Evolutionary conservation across 1,284 basidiomycete species (phyloP).

Genomic region (Cystobasidium pallidum): DNA sequence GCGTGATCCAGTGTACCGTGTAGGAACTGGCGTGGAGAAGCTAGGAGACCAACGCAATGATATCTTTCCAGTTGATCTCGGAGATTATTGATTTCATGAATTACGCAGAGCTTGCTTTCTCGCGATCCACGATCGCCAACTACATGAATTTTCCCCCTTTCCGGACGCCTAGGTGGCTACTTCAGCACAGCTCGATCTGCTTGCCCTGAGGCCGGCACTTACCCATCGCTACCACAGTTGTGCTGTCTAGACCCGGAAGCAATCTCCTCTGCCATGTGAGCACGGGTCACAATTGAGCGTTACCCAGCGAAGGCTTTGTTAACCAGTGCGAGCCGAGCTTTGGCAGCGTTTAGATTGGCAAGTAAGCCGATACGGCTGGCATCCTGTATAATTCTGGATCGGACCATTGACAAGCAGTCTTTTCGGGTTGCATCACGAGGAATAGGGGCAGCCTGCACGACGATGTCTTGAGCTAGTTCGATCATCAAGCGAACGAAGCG

Average conservation of each 20-base stretch:
- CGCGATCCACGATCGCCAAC: neutral
- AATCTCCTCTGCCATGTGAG: neutral
- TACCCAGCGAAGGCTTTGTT: neutral
- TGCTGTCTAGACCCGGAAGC: neutral
- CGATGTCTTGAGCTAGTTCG: neutral
- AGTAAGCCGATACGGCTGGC: neutral
- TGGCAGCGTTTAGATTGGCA: neutral
- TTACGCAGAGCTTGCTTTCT: conserved; percentile 1
- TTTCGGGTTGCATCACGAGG: neutral
- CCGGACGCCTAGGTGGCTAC: conserved; percentile 4
- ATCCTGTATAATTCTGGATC: conserved; percentile 8
- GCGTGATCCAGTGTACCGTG: conserved; percentile 23
- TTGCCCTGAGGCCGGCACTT: neutral
- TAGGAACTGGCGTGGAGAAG: conserved; percentile 8
- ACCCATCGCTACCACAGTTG: neutral
- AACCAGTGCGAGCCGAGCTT: neutral
- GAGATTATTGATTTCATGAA: conserved; percentile 6
- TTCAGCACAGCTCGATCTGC: no score
- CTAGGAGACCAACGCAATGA: conserved; percentile 3
- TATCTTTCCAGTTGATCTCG: conserved; percentile 6
- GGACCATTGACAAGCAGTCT: neutral
- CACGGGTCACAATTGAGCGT: neutral
- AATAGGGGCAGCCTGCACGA: neutral
- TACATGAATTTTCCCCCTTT: neutral
- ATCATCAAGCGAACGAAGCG: conserved; percentile 10